phyloP scores from a whole-genome alignment of 495 filamentous ascomycete species.

The Podospora tetraspora region DNA sequence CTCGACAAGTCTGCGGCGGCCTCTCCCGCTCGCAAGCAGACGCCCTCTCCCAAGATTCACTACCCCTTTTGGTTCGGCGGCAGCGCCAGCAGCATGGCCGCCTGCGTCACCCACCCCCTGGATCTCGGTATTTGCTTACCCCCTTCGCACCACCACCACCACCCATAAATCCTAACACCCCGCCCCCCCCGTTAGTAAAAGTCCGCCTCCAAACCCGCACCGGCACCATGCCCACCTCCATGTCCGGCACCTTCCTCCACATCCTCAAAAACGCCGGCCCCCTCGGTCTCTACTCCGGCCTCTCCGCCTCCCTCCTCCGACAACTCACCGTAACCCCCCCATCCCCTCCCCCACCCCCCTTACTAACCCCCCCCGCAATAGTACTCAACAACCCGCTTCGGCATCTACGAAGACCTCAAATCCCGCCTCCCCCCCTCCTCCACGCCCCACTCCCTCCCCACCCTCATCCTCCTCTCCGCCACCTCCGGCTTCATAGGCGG shows the following conservation, averaged over 20 bases:
- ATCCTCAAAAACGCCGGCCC: conserved; percentile 60
- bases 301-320: conserved; percentile 87
- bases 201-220: conserved; percentile 84
- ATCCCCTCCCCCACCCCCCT: background rate
- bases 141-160: background rate
- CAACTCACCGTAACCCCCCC: conserved; percentile 57
- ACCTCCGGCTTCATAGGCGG: conserved; percentile 86
- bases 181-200: conserved; percentile 26
- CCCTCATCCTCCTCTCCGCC: conserved; percentile 73
- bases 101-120: conserved; percentile 83
- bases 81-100: conserved; percentile 83
- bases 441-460: conserved; percentile 55
- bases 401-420: conserved; percentile 92
- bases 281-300: conserved; percentile 75
- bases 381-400: conserved; percentile 89
- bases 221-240: conserved; percentile 59
- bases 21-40: background rate
- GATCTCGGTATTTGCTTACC: conserved; percentile 59
- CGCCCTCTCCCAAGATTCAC: conserved; percentile 8
- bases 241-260: conserved; percentile 77
- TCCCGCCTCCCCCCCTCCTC: conserved; percentile 47
- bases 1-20: background rate
- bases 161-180: background rate
- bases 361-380: background rate
- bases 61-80: conserved; percentile 96